Conservation (phyloP, 1,284 basidiomycete species). For the Pseudomicrostroma phylloplanum region DNA sequence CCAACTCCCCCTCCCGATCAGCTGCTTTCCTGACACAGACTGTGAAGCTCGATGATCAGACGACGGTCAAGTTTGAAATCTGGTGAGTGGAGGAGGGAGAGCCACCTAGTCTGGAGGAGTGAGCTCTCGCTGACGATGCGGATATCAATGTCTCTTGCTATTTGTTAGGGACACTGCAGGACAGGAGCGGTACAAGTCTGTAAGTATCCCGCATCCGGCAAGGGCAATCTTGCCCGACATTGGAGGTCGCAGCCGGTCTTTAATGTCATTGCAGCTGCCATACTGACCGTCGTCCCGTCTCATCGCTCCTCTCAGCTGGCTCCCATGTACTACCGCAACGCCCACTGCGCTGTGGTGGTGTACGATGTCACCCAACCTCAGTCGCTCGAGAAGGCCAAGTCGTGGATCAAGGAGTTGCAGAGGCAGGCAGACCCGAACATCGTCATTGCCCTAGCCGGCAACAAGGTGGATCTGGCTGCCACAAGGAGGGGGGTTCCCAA, state of each 20-base stretch:
- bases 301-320: slow-evolving; percentile 20
- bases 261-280: too few relatives aligned
- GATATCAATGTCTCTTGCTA: too few relatives aligned
- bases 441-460: slow-evolving; percentile 74
- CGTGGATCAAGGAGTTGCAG: slow-evolving; percentile 93
- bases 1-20: background rate
- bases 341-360: slow-evolving; percentile 48
- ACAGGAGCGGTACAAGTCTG: slow-evolving; percentile 69
- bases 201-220: too few relatives aligned
- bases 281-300: too few relatives aligned
- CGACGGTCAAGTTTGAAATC: slow-evolving; percentile 94
- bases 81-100: slow-evolving; percentile 58
- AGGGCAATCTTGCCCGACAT: too few relatives aligned
- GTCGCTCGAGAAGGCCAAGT: slow-evolving; percentile 87
- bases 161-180: slow-evolving; percentile 62
- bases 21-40: slow-evolving; percentile 93
- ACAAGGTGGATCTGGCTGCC: slow-evolving; percentile 77
- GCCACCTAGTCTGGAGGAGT: background rate
- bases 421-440: slow-evolving; percentile 95
- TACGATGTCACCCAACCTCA: slow-evolving; percentile 48
- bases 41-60: slow-evolving; percentile 78
- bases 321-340: slow-evolving; percentile 51
- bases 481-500: slow-evolving; percentile 52
- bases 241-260: too few relatives aligned
- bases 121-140: too few relatives aligned